These are phyloP conservation scores for Exophiala aquamarina DNA, from an alignment of 2,329 filamentous ascomycete species.

Conservation along the genomic window DNA sequence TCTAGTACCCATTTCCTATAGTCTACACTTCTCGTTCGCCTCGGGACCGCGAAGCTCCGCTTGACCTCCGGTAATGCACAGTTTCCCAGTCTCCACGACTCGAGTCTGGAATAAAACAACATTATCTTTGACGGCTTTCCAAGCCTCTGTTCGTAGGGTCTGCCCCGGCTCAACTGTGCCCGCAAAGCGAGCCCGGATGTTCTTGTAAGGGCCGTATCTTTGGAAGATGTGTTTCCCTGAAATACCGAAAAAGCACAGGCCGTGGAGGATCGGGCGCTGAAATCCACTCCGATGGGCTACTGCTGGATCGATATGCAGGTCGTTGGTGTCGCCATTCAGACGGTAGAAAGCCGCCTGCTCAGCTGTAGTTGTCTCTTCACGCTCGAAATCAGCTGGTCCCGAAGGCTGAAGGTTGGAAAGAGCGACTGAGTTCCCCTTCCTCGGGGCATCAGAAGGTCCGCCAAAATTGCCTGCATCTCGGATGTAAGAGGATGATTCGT, in stretches of 20 bases:
- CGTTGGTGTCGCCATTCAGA: constrained; percentile 91
- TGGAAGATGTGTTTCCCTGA: constrained; percentile 86
- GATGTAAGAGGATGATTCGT: constrained; percentile 86
- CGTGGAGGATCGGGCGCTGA: constrained; percentile 89
- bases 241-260: constrained; percentile 89
- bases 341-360: constrained; percentile 94
- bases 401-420: constrained; percentile 74
- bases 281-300: constrained; percentile 95
- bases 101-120: constrained; percentile 80
- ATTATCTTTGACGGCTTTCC: constrained; percentile 68
- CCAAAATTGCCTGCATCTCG: constrained; percentile 87
- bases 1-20: too few species aligned
- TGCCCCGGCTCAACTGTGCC: constrained; percentile 70
- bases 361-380: constrained; percentile 80
- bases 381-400: constrained; percentile 73
- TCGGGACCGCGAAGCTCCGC: neutral
- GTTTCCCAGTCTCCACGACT: constrained; percentile 89
- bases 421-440: constrained; percentile 78
- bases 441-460: constrained; percentile 69
- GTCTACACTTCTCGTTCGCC: too few species aligned
- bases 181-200: constrained; percentile 87
- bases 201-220: constrained; percentile 78
- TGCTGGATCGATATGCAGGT: constrained; percentile 88
- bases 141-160: constrained; percentile 89
- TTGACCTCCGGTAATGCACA: constrained; percentile 61